These are phyloP conservation scores for Trametes hirsuta DNA, from an alignment of 1,284 basidiomycete species.

Conservation along the genomic window DNA sequence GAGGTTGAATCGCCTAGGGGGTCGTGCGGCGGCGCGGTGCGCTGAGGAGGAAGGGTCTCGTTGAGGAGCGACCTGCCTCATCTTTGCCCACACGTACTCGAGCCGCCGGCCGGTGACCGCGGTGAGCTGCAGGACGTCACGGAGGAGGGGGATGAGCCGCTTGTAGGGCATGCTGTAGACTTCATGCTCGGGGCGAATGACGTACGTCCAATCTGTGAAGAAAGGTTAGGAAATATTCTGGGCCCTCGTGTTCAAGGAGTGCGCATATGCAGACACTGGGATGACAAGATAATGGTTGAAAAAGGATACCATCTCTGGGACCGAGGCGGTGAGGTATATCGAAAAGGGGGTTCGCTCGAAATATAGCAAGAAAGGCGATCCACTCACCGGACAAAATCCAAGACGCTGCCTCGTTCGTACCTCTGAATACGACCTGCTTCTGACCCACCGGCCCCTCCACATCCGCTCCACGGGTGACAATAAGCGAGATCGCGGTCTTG, in stretches of 20 bases:
- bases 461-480: constrained; percentile 45
- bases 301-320: no score
- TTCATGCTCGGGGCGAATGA: constrained; percentile 40
- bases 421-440: constrained; percentile 33
- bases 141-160: constrained; percentile 37
- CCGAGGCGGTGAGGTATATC: no score
- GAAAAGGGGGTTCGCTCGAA: no score
- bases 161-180: constrained; percentile 48
- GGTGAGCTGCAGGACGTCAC: constrained; percentile 10
- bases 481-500: constrained; percentile 43
- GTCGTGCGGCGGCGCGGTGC: no score
- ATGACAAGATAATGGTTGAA: no score
- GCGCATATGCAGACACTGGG: no score
- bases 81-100: constrained; percentile 13
- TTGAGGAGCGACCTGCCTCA: not conserved
- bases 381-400: constrained; percentile 45
- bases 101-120: constrained; percentile 6
- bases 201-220: constrained; percentile 50
- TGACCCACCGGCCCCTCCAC: constrained; percentile 29
- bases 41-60: no score
- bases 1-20: no score
- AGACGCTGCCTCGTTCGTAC: constrained; percentile 22
- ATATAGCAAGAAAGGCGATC: not conserved
- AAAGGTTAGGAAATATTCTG: no score
- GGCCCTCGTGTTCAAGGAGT: no score